Evolutionary conservation across 352 stramenopile genomes (phyloP).

Genomic region (Pythium rishiriense): DNA sequence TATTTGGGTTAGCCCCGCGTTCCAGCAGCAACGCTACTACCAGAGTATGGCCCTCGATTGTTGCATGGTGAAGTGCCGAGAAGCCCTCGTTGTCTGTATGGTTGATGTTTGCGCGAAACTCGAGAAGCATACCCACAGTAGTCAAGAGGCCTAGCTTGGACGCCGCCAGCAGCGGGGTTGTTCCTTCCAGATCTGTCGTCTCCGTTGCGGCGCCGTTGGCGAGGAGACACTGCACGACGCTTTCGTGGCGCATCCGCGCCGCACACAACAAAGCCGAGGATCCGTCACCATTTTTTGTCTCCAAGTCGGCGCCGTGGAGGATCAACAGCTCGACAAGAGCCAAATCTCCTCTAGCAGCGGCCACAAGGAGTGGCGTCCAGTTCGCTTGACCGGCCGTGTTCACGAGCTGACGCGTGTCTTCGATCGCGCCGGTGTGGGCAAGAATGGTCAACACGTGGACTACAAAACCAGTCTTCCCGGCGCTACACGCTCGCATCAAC

Average conservation of each 20-base stretch:
- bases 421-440: neutral
- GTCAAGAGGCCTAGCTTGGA: neutral
- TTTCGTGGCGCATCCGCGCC: neutral
- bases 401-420: neutral
- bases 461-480: neutral
- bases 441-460: neutral
- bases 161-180: neutral
- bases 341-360: neutral
- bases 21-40: neutral
- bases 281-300: neutral
- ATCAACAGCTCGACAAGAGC: neutral
- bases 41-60: neutral
- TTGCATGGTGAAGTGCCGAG: neutral
- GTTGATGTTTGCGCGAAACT: neutral
- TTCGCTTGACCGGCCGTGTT: neutral
- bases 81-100: neutral
- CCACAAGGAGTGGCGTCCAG: neutral
- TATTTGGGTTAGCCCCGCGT: neutral
- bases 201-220: neutral
- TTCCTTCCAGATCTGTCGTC: neutral
- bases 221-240: neutral
- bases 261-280: neutral
- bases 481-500: neutral
- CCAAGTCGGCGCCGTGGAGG: neutral
- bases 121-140: neutral